phyloP scores from a whole-genome alignment of 345 rosid species.

The Pistacia vera region DNA sequence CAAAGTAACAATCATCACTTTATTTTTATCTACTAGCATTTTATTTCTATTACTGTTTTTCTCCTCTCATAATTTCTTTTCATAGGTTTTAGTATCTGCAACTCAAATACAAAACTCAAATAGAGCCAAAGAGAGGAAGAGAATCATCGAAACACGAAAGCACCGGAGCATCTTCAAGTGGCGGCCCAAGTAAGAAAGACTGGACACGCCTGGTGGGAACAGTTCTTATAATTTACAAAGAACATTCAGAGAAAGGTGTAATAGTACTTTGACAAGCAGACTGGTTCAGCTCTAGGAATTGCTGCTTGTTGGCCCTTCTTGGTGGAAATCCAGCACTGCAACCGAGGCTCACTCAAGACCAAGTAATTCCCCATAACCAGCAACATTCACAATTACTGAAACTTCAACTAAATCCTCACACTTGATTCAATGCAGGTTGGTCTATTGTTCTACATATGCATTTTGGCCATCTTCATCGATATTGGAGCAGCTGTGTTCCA shows the following conservation, averaged over 20 bases:
- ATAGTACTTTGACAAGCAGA: slow-evolving; percentile 85
- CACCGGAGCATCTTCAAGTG: slow-evolving; percentile 63
- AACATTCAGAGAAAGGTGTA: slow-evolving; percentile 76
- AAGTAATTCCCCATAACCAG: slow-evolving; percentile 41
- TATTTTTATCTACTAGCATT: background rate
- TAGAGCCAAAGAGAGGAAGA: slow-evolving; percentile 85
- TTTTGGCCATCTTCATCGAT: slow-evolving; percentile 96
- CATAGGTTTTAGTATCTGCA: slow-evolving; percentile 62
- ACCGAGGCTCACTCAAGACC: slow-evolving; percentile 95
- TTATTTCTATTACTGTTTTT: background rate
- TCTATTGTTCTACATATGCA: slow-evolving; percentile 92
- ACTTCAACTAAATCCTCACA: background rate
- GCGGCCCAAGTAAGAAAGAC: slow-evolving; percentile 88
- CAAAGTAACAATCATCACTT: slow-evolving; percentile 41
- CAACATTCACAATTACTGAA: background rate
- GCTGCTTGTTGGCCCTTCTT: slow-evolving; percentile 85
- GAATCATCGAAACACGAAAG: slow-evolving; percentile 49
- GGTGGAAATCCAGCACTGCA: slow-evolving; percentile 88
- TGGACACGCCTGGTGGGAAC: slow-evolving; percentile 94
- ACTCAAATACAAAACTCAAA: slow-evolving; percentile 24
- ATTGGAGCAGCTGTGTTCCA: slow-evolving; percentile 94
- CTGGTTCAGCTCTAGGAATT: slow-evolving; percentile 84
- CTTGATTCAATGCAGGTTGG: slow-evolving; percentile 58
- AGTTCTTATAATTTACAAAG: slow-evolving; percentile 68
- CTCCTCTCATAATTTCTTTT: slow-evolving; percentile 3